Evolutionary conservation across 352 stramenopile species (phyloP).

Genomic region (Globisporangium apiculatum): DNA sequence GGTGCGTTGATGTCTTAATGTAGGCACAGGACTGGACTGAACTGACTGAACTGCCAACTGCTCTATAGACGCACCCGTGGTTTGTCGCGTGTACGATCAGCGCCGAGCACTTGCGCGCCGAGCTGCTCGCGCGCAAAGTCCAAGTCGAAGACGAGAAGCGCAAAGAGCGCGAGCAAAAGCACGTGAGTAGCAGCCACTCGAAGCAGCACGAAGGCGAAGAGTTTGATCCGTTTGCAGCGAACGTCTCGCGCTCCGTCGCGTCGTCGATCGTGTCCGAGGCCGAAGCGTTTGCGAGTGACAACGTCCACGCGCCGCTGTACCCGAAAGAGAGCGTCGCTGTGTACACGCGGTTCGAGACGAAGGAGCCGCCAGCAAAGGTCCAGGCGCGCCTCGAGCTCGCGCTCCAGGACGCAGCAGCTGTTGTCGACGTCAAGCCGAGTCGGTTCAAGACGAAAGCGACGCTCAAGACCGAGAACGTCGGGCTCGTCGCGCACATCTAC

Average conservation of each 20-base stretch:
- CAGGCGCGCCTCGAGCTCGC: slow-evolving; percentile 48
- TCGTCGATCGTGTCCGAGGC: slow-evolving; percentile 27
- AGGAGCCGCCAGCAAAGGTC: slow-evolving; percentile 32
- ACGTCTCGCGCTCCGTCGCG: slow-evolving; percentile 35
- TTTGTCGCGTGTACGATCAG: slow-evolving; percentile 42
- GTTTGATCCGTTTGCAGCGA: slow-evolving; percentile 54
- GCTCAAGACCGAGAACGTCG: slow-evolving; percentile 49
- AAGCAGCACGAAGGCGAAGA: slow-evolving; percentile 47
- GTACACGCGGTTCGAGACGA: slow-evolving; percentile 75
- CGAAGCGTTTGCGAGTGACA: slow-evolving; percentile 7
- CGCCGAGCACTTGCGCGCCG: slow-evolving; percentile 32
- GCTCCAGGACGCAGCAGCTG: slow-evolving; percentile 37
- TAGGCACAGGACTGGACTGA: too few relatives aligned
- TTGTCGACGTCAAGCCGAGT: slow-evolving; percentile 46
- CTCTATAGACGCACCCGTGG: slow-evolving; percentile 43
- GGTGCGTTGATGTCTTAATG: slow-evolving; percentile 13
- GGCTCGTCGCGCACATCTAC: slow-evolving; percentile 57
- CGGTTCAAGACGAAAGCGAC: slow-evolving; percentile 72
- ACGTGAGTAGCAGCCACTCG: slow-evolving; percentile 3
- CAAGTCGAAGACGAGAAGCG: slow-evolving; percentile 27
- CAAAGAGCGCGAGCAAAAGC: slow-evolving; percentile 21
- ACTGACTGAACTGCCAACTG: too few relatives aligned
- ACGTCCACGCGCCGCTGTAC: slow-evolving; percentile 41
- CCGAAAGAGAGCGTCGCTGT: slow-evolving; percentile 49
- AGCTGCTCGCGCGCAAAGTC: slow-evolving; percentile 52